Evolutionary conservation across 2,329 filamentous ascomycete species (phyloP).

Genomic region (Remersonia thermophila): DNA sequence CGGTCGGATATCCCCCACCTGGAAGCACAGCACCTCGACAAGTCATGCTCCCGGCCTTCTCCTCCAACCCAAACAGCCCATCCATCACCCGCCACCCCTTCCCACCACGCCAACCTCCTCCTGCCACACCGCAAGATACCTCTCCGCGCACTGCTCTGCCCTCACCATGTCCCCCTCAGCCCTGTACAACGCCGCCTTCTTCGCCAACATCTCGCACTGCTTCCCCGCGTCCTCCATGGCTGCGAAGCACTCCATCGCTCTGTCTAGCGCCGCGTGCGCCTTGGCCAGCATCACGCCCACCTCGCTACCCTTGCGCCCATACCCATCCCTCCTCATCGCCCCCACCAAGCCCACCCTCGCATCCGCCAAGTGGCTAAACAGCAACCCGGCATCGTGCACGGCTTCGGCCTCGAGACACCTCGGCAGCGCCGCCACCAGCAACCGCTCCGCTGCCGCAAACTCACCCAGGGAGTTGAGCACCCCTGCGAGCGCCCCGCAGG

Average conservation of each 20-base stretch:
- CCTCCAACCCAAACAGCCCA: background rate
- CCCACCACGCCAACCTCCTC: slow-evolving; percentile 17
- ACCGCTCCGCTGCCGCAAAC: slow-evolving; percentile 50
- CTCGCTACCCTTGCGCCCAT: too few species aligned
- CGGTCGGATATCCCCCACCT: too few species aligned
- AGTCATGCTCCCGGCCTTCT: background rate
- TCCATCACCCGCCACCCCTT: slow-evolving; percentile 1
- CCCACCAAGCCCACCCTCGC: slow-evolving; percentile 69
- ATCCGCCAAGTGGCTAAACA: slow-evolving; percentile 63
- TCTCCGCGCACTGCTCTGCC: slow-evolving; percentile 54
- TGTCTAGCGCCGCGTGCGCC: slow-evolving; percentile 49
- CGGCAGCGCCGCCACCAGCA: slow-evolving; percentile 60
- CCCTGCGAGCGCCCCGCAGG: slow-evolving; percentile 52
- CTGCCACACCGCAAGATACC: slow-evolving; percentile 47
- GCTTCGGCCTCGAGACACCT: slow-evolving; percentile 63
- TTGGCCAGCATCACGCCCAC: slow-evolving; percentile 45
- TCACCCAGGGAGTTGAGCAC: slow-evolving; percentile 61
- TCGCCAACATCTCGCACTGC: slow-evolving; percentile 68
- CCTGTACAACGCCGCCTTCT: slow-evolving; percentile 68
- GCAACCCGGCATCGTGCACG: slow-evolving; percentile 45
- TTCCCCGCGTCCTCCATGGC: slow-evolving; percentile 54
- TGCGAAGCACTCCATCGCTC: slow-evolving; percentile 51
- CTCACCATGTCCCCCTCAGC: slow-evolving; percentile 50
- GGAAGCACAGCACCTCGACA: too few species aligned
- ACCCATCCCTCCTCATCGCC: slow-evolving; percentile 12